phyloP scores from a whole-genome alignment of 2,329 filamentous ascomycete species.

The Xylariaceae sp. region DNA sequence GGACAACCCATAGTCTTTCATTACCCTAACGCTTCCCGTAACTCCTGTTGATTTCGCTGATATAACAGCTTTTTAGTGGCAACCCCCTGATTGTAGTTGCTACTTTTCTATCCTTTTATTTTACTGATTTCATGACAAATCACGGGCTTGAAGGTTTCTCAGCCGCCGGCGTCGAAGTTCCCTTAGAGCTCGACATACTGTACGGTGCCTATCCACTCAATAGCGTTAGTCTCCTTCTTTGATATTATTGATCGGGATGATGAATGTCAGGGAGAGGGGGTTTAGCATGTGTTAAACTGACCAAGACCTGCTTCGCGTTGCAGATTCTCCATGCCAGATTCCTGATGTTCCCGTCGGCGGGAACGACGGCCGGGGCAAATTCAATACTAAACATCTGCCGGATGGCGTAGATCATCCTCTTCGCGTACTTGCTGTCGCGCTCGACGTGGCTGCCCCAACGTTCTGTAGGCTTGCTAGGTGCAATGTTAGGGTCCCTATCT shows the following conservation, averaged over 20 bases:
- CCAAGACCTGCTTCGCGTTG: slow-evolving; percentile 91
- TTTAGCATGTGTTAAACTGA: slow-evolving; percentile 44
- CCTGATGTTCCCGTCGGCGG: slow-evolving; percentile 82
- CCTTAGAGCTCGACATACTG: slow-evolving; percentile 63
- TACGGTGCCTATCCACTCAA: slow-evolving; percentile 56
- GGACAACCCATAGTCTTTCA: too few species aligned
- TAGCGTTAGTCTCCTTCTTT: slow-evolving; percentile 18
- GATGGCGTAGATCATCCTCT: slow-evolving; percentile 87
- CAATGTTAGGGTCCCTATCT: slow-evolving; percentile 86
- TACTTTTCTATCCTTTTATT: background rate
- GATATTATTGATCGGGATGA: background rate
- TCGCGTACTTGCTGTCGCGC: slow-evolving; percentile 82
- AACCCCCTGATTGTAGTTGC: too few species aligned
- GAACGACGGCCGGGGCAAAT: slow-evolving; percentile 86
- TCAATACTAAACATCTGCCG: slow-evolving; percentile 97
- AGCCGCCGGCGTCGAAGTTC: slow-evolving; percentile 54
- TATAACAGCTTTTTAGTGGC: too few species aligned
- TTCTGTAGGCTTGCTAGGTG: slow-evolving; percentile 74
- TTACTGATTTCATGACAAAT: background rate
- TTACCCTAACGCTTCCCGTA: too few species aligned
- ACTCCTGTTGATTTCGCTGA: too few species aligned
- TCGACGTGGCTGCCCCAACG: slow-evolving; percentile 81
- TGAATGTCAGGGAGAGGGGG: background rate
- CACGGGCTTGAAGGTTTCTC: slow-evolving; percentile 11
- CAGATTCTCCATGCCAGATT: slow-evolving; percentile 93